Base-by-base conservation (phyloP, 371 early-diverging fungal species). In the Mucor irregularis region DNA sequence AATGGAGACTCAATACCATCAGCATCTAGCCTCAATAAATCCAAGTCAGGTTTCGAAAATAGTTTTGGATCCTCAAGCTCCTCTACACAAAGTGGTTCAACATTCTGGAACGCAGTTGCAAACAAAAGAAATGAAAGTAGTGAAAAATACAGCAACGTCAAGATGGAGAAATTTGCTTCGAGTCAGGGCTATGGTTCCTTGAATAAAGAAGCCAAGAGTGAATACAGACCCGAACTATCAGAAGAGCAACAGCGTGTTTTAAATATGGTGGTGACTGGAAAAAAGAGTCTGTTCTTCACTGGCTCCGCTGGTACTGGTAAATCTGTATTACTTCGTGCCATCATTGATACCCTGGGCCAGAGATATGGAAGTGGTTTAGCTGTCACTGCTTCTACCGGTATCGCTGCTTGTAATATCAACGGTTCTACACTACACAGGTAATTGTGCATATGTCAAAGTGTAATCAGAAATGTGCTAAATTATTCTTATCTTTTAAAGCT, bases 381-480 rank as follows among this genome's bases (percentile, higher is more conserved):
- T 0, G 82, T 93, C 1, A 92, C 93, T 16, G 95, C 97, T 6
- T 85, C 95, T 1, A 96, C 97, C 0, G 93, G 93, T 13, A 89
- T 93, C 62, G 95, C 96, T 5, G 96, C 95, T 0, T 85, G 84
- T 67, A 89, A 93, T 56, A 89, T 95, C 57, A 85, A 86, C 29
- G 96, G 96, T 1, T 78, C 72, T 31, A 94, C 96, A 0, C 61
- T 95, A 21, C 95, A 95, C 24, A 72, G 75, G 75, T 71, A 60
- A 25, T 11, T n/a, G 17, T 34, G 4, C 8, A 7, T 16, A 14
- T 4, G 7, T 5, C 13, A 3, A 2, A 24, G 22, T 34, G 25
- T 16, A 6, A 11, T 11, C 1, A 7, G 29, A 24, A 2, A 28
- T 10, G 29, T 21, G 6, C 10, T 29, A 40, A 19, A 11, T 17